Conservation (phyloP, 2,329 filamentous ascomycete species). For the Periconia sp. region DNA sequence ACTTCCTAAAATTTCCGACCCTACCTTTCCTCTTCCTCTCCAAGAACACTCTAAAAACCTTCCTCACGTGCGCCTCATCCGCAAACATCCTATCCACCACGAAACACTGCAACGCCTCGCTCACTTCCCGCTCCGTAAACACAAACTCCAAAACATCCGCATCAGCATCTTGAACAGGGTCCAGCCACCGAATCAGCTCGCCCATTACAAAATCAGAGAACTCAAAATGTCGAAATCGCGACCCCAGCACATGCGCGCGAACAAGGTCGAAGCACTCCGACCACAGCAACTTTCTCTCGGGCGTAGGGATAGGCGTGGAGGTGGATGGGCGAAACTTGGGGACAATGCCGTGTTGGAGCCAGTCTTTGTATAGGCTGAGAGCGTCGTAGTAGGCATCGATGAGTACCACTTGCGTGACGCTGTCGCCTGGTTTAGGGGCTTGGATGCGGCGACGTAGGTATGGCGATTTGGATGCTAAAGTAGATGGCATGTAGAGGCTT, state of each 20-base stretch:
- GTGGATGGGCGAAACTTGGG: conserved; percentile 3
- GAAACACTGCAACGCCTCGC: conserved; percentile 4
- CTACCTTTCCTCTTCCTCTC: not conserved
- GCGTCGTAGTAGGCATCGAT: conserved; percentile 11
- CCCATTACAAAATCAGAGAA: conserved; percentile 6
- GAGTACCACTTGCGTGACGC: conserved; percentile 2
- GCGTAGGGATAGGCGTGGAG: not conserved
- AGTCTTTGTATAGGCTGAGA: conserved; percentile 16
- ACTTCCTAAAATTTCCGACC: not conserved
- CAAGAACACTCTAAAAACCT: not conserved
- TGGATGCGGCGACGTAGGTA: conserved; percentile 9
- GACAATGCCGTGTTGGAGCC: conserved; percentile 4
- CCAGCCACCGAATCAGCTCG: conserved; percentile 3
- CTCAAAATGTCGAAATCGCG: conserved; percentile 6
- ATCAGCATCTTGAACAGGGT: not conserved
- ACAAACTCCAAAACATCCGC: conserved; percentile 3
- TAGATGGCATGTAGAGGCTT: conserved; percentile 3
- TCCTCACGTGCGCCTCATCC: not conserved
- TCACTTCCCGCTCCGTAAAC: not conserved
- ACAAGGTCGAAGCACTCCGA: conserved; percentile 15
- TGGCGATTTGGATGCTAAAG: conserved; percentile 5
- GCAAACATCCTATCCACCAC: conserved; percentile 7
- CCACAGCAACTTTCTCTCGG: conserved; percentile 4
- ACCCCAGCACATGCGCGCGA: conserved; percentile 19
- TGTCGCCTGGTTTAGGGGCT: not conserved